Base-by-base conservation (phyloP, 1,284 basidiomycete genomes). In the Leucoagaricus sp. region DNA sequence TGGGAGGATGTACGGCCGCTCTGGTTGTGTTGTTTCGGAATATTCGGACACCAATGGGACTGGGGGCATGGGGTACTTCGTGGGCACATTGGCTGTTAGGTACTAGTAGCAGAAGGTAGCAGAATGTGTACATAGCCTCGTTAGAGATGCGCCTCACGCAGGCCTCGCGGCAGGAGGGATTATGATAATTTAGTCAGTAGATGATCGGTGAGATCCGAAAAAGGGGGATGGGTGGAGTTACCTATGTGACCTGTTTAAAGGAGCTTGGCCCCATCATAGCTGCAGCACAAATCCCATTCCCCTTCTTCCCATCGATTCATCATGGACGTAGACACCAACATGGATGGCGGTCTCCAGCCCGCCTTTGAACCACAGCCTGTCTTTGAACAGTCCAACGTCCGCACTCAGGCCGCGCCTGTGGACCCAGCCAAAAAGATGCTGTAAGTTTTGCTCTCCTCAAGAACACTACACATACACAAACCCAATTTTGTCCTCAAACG, bases 321-420 rank as follows among this genome's bases (percentile, higher is more conserved):
- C 71, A 91, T 91, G 89, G 88, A 91, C 73, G 80, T 86, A 78
- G 86, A 89, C 72, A 89, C 90, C 85, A 82, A 84, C 55, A 83
- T 85, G 71, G 81, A 82, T 65, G 53, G 72, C 50, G 69, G 71
- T 25, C 70, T 77, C 61, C 71, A 75, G 58, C 69, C 70, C 28
- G 69, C 70, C 44, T 71, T 70, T 44, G 65, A 67, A 53, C 73
- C 72, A 44, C 73, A 72, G 55, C 70, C 69, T 48, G n/a, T n/a
- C n/a, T n/a, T n/a, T n/a, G 67, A 71, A 47, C 62, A 65, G 28
- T 65, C 64, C 36, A 63, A 65, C n/a, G 42, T 57, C 12, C 42
- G 55, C 50, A 58, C 52, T 19, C 57, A 58, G 25, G 68, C 67
- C 57, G 61, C 66, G 47, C 71, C 76, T 8, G 25, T 41, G 12